Evolutionary conservation across 1,284 basidiomycete species (phyloP), one percentile per base, ranked within the genome.

Genomic region (Amylostereum chailletii): DNA sequence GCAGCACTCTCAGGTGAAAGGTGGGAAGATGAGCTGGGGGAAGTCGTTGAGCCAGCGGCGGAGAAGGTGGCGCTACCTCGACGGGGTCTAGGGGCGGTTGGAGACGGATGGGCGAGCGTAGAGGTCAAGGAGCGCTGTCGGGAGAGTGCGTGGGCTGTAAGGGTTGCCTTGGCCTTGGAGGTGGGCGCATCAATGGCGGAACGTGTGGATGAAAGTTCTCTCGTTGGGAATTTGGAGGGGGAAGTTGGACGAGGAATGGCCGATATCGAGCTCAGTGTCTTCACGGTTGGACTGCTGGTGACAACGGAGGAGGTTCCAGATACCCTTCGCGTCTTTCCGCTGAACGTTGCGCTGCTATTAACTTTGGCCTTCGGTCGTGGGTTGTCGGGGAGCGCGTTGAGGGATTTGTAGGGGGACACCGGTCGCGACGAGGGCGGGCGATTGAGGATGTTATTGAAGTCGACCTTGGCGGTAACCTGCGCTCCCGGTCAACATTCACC

Each of bases 291-390:
- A 50, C 48, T 57, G 53, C 51, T 42, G 30, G 58, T 61, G 30
- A 54, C 39, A 31, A 54, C 57, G 30, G 55, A 36, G 48, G 53
- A 26, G 52, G 42, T 30, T 26, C 42, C 42, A 45, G 32, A 55
- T 29, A 43, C 30, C 42, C 42, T 10, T 29, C 42, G n/a, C 42
- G 19, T 82, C 45, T 76, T 74, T 5, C 59, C 42, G 30, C 65
- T 58, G 4, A 69, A 60, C 34, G 69, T 72, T 43, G 77, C 79
- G 56, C 69, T 76, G 52, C 66, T 72, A 57, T 77, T 83, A 33
- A 86, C 70, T 62, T 80, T 85, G 46, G 79, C 80, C 58, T 71
- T 81, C 5, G 77, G 77, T 51, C 75, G 67, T 37, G 74, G 65
- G 31, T 55, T 41, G 4, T 51, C 54, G 9, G 52, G 30, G 2